These are phyloP conservation scores for Elongisporangium undulatum DNA, from an alignment of 352 stramenopile genomes.

Conservation along the genomic window DNA sequence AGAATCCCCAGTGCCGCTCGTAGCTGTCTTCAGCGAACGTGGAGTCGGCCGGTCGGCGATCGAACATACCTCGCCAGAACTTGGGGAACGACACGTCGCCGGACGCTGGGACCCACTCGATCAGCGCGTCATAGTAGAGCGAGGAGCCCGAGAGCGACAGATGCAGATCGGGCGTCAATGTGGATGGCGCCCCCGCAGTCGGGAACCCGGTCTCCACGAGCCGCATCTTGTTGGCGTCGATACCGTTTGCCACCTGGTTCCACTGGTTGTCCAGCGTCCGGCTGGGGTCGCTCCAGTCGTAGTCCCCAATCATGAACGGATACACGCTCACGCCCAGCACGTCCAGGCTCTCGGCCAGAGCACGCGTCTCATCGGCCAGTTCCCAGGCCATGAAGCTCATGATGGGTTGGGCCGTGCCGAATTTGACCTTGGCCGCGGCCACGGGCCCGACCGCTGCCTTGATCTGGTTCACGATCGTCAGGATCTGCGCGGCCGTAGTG, in stretches of 20 bases:
- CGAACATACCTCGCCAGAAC: slow-evolving; percentile 64
- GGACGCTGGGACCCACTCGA: slow-evolving; percentile 12
- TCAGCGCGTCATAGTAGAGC: slow-evolving; percentile 21
- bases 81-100: slow-evolving; percentile 9
- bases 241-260: not conserved
- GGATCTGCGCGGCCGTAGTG: not conserved
- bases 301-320: not conserved
- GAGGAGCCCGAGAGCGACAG: slow-evolving; percentile 2
- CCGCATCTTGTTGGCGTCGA: not conserved
- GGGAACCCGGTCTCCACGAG: not conserved
- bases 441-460: not conserved
- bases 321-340: not conserved
- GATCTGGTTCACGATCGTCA: not conserved
- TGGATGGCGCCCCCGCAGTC: not conserved
- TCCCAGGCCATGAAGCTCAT: not conserved
- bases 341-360: not conserved
- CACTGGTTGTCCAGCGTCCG: not conserved
- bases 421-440: not conserved
- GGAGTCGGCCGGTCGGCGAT: slow-evolving; percentile 41
- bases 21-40: slow-evolving; percentile 22
- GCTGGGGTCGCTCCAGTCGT: not conserved
- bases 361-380: not conserved
- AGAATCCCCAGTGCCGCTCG: slow-evolving; percentile 56
- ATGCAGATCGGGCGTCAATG: not conserved
- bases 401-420: not conserved